These are phyloP conservation scores for Backusella morwellensis DNA, from an alignment of 192 early-diverging fungal species.

Conservation along the genomic window DNA sequence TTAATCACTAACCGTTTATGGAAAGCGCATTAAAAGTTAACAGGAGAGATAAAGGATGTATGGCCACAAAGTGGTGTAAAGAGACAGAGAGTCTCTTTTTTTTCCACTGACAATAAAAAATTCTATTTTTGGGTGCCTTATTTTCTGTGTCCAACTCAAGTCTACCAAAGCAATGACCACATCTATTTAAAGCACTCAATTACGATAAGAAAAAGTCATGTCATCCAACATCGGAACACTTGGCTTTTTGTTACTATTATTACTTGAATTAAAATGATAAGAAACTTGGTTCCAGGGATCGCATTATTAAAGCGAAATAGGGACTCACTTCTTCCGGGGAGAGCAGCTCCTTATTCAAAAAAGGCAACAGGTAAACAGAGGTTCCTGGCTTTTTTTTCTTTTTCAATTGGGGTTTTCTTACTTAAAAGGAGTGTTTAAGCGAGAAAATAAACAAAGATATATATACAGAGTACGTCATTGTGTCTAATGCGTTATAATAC, in stretches of 20 bases:
- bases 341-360: neutral
- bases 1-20: neutral
- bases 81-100: no score
- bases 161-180: neutral
- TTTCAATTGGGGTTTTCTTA: neutral
- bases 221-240: neutral
- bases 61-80: neutral
- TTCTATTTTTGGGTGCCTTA: neutral
- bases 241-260: neutral
- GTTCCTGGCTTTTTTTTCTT: neutral
- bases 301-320: neutral
- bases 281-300: neutral
- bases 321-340: neutral
- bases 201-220: neutral
- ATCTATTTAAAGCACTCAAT: neutral
- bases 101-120: neutral
- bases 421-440: neutral
- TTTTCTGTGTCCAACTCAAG: neutral
- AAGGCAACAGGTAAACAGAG: conserved; percentile 5
- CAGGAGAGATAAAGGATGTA: neutral
- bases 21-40: neutral
- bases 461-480: neutral
- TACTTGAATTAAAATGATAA: neutral
- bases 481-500: neutral
- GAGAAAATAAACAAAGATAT: neutral